Percentiles rank a stretch among this genome's conserved stretches.
Conservation (phyloP, 371 early-diverging fungal genomes). For the Caulochytrium protostelioides region DNA sequence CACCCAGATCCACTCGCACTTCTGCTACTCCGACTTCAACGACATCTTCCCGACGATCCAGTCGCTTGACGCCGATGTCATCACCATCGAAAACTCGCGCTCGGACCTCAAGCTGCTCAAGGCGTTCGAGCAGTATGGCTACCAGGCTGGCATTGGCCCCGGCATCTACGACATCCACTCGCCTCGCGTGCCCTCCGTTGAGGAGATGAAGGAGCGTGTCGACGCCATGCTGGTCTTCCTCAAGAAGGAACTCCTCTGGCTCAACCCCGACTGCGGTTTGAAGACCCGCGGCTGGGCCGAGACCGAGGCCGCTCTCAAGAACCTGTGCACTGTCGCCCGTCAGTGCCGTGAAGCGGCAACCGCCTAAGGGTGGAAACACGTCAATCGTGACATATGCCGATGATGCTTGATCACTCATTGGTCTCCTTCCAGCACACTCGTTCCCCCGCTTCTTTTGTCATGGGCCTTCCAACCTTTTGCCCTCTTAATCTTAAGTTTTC, state of each 20-base stretch:
- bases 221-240: constrained; percentile 53
- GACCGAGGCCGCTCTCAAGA: constrained; percentile 59
- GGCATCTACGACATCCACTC: constrained; percentile 86
- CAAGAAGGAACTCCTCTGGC: constrained; percentile 40
- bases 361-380: too few species aligned
- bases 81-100: constrained; percentile 91
- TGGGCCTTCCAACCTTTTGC: too few species aligned
- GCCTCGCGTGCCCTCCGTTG: constrained; percentile 68
- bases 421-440: too few species aligned
- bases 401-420: too few species aligned
- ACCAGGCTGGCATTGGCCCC: constrained; percentile 80
- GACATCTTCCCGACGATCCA: constrained; percentile 84
- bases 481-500: too few species aligned
- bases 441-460: too few species aligned
- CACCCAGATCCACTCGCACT: constrained; percentile 85
- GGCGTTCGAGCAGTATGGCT: constrained; percentile 60
- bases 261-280: constrained; percentile 94
- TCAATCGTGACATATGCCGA: too few species aligned
- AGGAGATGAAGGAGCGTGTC: constrained; percentile 69
- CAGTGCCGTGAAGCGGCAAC: constrained; percentile 41
- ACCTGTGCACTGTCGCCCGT: constrained; percentile 65
- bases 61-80: constrained; percentile 77
- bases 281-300: constrained; percentile 90
- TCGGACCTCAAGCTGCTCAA: constrained; percentile 78
- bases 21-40: constrained; percentile 94